Evolutionary conservation across 495 filamentous ascomycete species (phyloP), one percentile per base, ranked within the genome.

Genomic region (Cudoniella acicularis): DNA sequence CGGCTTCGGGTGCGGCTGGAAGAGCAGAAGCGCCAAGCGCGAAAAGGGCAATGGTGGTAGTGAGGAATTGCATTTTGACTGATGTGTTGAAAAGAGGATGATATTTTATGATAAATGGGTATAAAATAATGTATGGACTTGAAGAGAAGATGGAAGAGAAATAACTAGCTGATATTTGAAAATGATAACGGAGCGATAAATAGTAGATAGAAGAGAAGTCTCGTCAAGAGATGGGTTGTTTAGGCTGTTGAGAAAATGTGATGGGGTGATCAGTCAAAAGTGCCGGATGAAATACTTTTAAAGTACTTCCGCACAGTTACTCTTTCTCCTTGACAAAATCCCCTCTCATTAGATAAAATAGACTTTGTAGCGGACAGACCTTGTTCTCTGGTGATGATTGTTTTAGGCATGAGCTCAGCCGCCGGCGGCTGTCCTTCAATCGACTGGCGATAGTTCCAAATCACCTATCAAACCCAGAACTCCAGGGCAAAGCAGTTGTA

Each of bases 21-120:
- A 21, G 10, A 1, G 51, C 51, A 13, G 26, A 40, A 16, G 30
- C 24, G 16, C 18, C 20, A 2, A 42, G 10, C 22, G 30, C 17
- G 51, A 54, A 26, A 26, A 54, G 27, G 1, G 20, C 40, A 23
- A 54, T 54, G 25, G 27, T 20, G 25, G 26, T 54, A 27, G 27
- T 17, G 25, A 54, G 22, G 51, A 54, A 24, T 41, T 54, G 51
- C 51, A 54, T 54, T 40, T 54, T 54, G 51, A 22, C 13, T 4
- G 4, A 6, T 4, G 30, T 36, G 30, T 13, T 36, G 4, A 6
- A 36, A 36, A 36, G 4, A 36, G 13, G 30, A 4, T 4, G 30
- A 13, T 36, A 36, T 36, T 13, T 36, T 36, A n/a, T 36, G 30
- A 36, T n/a, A 36, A 36, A 36, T 36, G 30, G 6, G 30, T 6